Conservation (phyloP, 345 rosid genomes). For the Populus ilicifolia region DNA sequence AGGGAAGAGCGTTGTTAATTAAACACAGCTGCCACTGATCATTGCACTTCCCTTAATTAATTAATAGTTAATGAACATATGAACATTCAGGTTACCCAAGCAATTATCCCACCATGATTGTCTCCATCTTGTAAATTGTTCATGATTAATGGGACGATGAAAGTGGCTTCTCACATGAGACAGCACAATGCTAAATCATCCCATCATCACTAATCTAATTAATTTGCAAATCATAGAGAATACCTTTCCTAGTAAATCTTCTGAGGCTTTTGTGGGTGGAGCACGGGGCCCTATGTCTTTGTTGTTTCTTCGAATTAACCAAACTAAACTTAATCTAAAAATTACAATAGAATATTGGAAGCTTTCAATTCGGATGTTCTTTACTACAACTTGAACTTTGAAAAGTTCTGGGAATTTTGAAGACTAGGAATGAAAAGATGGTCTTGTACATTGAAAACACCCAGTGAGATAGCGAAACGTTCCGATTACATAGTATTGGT, state of each 20-base stretch:
- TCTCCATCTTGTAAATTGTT: neutral
- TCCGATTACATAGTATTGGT: too few relatives aligned
- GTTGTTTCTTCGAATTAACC: constrained; percentile 12
- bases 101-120: constrained; percentile 12
- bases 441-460: neutral
- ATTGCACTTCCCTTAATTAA: neutral
- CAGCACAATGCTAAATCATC: neutral
- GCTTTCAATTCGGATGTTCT: constrained; percentile 5
- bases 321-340: neutral
- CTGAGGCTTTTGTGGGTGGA: constrained; percentile 22
- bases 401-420: neutral
- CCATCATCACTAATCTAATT: constrained; percentile 8
- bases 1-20: neutral
- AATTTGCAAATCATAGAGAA: constrained; percentile 18
- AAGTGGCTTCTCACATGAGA: constrained; percentile 6
- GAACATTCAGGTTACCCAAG: neutral
- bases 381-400: neutral
- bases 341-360: neutral
- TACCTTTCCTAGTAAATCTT: constrained; percentile 23
- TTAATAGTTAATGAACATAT: neutral
- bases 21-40: neutral
- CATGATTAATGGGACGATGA: neutral
- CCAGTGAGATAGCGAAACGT: neutral
- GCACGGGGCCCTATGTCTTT: neutral
- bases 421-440: neutral